phyloP scores from a whole-genome alignment of 495 filamentous ascomycete species.

The Stereocaulon alpinum region DNA sequence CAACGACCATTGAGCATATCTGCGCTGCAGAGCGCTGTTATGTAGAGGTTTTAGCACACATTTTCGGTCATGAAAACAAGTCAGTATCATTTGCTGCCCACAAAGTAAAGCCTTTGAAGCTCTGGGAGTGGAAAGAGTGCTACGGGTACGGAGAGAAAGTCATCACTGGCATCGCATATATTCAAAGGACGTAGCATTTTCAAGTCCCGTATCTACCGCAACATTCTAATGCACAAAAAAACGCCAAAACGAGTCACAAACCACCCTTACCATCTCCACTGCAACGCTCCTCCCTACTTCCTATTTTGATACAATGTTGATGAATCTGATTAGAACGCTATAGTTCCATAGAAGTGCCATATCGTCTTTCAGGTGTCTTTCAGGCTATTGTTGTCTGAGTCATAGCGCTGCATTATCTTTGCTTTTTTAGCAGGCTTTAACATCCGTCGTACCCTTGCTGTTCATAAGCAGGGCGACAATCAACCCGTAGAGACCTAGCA shows the following conservation, averaged over 20 bases:
- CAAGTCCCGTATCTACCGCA: conserved; percentile 11
- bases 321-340: conserved; percentile 10
- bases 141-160: too few species aligned
- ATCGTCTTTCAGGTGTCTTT: neutral
- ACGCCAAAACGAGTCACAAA: neutral
- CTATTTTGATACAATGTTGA: conserved; percentile 12
- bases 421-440: conserved; percentile 27
- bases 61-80: too few species aligned
- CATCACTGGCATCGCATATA: neutral
- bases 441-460: conserved; percentile 55
- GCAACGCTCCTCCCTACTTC: conserved; percentile 4
- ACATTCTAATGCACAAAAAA: conserved; percentile 6
- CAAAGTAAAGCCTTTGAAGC: neutral
- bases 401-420: neutral
- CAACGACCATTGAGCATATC: neutral
- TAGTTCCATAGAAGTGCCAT: neutral
- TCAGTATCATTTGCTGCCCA: too few species aligned
- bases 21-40: neutral
- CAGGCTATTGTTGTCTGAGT: neutral
- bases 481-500: conserved; percentile 96
- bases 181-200: neutral
- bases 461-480: conserved; percentile 99
- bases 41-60: too few species aligned
- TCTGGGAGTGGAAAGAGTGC: too few species aligned
- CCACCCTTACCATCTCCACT: neutral